Evolutionary conservation across 768 basidiomycete genomes (phyloP).

Genomic region (Lentinula aciculospora): DNA sequence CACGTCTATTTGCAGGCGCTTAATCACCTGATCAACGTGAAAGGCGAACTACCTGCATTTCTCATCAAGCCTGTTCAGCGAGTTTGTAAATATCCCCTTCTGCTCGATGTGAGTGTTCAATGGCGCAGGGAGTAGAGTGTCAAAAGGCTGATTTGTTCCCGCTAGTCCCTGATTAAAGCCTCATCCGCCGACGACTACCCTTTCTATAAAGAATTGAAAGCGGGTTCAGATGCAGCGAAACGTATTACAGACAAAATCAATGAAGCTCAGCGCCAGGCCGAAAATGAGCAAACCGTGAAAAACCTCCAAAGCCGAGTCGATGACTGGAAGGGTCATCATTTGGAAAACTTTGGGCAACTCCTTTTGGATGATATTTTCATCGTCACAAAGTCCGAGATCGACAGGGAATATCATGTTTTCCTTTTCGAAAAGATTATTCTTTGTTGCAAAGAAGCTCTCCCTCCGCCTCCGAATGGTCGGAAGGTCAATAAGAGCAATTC

Average conservation of each 20-base stretch:
- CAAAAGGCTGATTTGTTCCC: conserved; percentile 7
- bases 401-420: conserved; percentile 98
- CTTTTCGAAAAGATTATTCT: conserved; percentile 98
- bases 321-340: conserved; percentile 98
- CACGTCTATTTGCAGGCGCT: conserved; percentile 55
- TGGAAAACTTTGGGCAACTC: conserved; percentile 90
- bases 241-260: conserved; percentile 95
- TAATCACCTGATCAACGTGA: conserved; percentile 82
- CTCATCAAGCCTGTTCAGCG: conserved; percentile 98
- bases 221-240: conserved; percentile 81
- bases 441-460: conserved; percentile 90
- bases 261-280: conserved; percentile 86
- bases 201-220: conserved; percentile 74
- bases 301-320: conserved; percentile 83
- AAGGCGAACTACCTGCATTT: conserved; percentile 91
- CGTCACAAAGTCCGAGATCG: conserved; percentile 93
- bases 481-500: conserved; percentile 83
- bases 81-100: conserved; percentile 95
- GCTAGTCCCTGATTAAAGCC: conserved; percentile 71
- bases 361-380: conserved; percentile 93
- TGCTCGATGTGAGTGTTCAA: conserved; percentile 68
- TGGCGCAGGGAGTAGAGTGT: background rate
- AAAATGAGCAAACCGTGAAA: conserved; percentile 88
- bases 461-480: conserved; percentile 51
- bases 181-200: conserved; percentile 58